These are phyloP conservation scores for Endotrypanum monterogeii DNA, from an alignment of 208 protist species.

Conservation along the genomic window DNA sequence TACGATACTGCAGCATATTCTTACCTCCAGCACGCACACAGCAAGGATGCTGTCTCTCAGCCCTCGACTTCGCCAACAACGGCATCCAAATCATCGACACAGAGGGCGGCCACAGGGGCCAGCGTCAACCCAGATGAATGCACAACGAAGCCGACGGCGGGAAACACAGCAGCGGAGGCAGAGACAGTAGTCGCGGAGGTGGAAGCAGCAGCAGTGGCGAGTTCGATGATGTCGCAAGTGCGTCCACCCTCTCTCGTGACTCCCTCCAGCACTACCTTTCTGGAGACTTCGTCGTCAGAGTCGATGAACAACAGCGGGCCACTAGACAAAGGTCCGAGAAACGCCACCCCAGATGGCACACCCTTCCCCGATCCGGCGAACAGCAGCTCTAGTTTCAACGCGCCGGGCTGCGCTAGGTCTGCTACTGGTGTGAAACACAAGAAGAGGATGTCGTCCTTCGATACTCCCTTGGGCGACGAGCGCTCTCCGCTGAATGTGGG, in stretches of 20 bases:
- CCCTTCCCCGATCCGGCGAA: not conserved
- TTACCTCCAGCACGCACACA: constrained; percentile 33
- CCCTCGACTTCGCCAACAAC: constrained; percentile 11
- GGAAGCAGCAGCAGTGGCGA: not conserved
- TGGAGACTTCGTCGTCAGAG: not conserved
- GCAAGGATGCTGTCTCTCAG: constrained; percentile 29
- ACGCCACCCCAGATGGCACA: not conserved
- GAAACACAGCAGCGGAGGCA: not conserved
- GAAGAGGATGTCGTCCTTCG: not conserved
- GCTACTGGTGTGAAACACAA: not conserved
- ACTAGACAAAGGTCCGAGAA: not conserved
- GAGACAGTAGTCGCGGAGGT: not conserved
- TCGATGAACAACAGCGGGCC: not conserved
- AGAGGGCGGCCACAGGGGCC: not conserved
- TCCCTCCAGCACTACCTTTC: not conserved
- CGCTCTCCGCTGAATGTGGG: not conserved
- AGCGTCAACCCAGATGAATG: not conserved
- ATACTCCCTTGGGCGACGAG: not conserved
- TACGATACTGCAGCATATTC: constrained; percentile 47
- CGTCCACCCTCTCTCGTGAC: constrained; percentile 1
- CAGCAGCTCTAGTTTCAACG: not conserved
- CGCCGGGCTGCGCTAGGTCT: not conserved
- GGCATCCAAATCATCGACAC: not conserved
- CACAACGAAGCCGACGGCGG: not conserved
- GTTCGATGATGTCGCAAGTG: not conserved